These are phyloP conservation scores for Wickerhamomyces sp. DNA, from an alignment of 1,139 yeast genomes.

Conservation along the genomic window DNA sequence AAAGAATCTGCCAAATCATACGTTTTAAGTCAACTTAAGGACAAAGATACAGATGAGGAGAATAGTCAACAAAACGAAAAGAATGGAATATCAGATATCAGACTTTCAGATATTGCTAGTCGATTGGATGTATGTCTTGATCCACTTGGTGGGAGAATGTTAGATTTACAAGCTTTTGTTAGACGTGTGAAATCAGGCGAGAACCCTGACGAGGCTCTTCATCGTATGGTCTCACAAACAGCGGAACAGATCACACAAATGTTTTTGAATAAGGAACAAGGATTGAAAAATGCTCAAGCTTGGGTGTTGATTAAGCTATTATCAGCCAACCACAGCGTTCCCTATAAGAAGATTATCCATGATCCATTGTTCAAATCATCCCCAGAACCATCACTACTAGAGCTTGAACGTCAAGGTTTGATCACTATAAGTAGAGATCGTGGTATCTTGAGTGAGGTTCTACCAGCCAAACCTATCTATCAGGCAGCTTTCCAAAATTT, in stretches of 20 bases:
- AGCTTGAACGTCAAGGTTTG: conserved; percentile 76
- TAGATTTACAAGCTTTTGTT: conserved; percentile 85
- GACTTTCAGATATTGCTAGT: conserved; percentile 15
- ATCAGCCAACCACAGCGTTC: conserved; percentile 41
- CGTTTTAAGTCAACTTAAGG: conserved; percentile 55
- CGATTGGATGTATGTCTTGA: conserved; percentile 52
- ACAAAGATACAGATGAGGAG: conserved; percentile 22
- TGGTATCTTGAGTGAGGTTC: conserved; percentile 63
- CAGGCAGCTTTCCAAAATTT: conserved; percentile 73
- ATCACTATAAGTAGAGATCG: conserved; percentile 64
- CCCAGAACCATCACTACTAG: conserved; percentile 52
- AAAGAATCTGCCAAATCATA: conserved; percentile 64
- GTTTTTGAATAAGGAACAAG: conserved; percentile 50
- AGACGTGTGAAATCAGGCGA: conserved; percentile 89
- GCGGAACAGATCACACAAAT: conserved; percentile 85
- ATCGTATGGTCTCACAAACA: conserved; percentile 78
- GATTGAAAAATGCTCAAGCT: conserved; percentile 76
- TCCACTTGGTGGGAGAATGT: conserved; percentile 92
- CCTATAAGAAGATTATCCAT: conserved; percentile 48
- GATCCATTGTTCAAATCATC: conserved; percentile 62
- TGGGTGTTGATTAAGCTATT: conserved; percentile 77
- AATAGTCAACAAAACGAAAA: conserved; percentile 12
- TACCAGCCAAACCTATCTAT: conserved; percentile 81
- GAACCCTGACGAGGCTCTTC: conserved; percentile 65
- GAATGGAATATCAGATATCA: conserved; percentile 11